Percentiles rank a stretch among this genome's conserved stretches.
These are phyloP conservation scores for Pichia insulana DNA, from an alignment of 805 yeast species.

Conservation along the genomic window DNA sequence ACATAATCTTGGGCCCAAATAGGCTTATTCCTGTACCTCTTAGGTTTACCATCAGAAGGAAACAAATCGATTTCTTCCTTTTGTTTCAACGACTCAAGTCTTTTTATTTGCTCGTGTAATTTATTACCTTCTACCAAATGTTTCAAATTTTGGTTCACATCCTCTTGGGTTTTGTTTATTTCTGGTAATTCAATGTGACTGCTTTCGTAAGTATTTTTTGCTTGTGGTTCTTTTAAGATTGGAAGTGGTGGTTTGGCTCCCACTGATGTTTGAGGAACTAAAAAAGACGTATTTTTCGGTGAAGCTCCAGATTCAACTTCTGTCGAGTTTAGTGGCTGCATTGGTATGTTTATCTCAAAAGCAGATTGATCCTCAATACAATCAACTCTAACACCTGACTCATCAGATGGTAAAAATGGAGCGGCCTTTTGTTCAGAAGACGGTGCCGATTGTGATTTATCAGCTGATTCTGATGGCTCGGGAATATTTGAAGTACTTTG, in stretches of 20 bases:
- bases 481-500: neutral
- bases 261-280: slow-evolving; percentile 32
- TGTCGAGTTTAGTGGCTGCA: too few species aligned
- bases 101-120: slow-evolving; percentile 20
- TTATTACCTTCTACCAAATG: slow-evolving; percentile 2
- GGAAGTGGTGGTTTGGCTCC: neutral
- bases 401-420: slow-evolving; percentile 2
- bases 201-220: slow-evolving; percentile 23
- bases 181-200: too few species aligned
- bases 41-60: slow-evolving; percentile 39
- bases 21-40: slow-evolving; percentile 57
- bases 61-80: slow-evolving; percentile 11
- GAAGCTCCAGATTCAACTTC: too few species aligned
- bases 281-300: slow-evolving; percentile 30
- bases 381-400: neutral
- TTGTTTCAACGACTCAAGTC: slow-evolving; percentile 26
- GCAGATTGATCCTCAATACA: neutral
- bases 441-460: neutral
- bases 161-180: neutral
- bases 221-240: slow-evolving; percentile 15
- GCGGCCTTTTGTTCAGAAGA: neutral
- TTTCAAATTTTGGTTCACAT: neutral
- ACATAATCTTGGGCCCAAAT: slow-evolving; percentile 78
- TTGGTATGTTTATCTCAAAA: neutral
- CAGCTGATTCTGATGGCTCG: neutral